A percentile compares a stretch with the other conserved stretches of the same genome.
phyloP scores from a whole-genome alignment of 176 grass and related monocot genomes.

The Zea mays region DNA sequence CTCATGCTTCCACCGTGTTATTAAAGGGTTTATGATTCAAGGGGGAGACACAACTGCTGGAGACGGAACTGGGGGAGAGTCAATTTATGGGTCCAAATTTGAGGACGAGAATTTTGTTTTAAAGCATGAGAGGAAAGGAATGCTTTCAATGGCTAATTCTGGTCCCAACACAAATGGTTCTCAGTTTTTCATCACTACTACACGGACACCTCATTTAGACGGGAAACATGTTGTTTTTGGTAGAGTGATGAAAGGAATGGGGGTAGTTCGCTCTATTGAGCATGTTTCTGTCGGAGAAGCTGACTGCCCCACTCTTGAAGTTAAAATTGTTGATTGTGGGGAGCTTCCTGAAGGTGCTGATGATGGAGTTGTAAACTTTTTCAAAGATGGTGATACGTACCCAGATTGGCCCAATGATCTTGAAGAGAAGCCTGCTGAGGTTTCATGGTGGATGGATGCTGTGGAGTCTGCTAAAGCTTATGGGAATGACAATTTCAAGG shows the following conservation, averaged over 20 bases:
- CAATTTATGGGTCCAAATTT: slow-evolving; percentile 91
- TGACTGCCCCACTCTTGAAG: slow-evolving; percentile 67
- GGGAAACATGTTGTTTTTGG: slow-evolving; percentile 98
- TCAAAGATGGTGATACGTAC: slow-evolving; percentile 81
- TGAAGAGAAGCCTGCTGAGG: slow-evolving; percentile 79
- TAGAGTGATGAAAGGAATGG: slow-evolving; percentile 93
- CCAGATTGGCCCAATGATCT: slow-evolving; percentile 96
- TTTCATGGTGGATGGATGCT: slow-evolving; percentile 93
- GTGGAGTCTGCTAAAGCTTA: slow-evolving; percentile 86
- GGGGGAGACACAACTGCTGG: slow-evolving; percentile 94
- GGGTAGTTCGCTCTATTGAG: slow-evolving; percentile 81
- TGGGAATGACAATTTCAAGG: slow-evolving; percentile 95
- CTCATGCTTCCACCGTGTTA: slow-evolving; percentile 75
- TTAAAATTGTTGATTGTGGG: slow-evolving; percentile 78
- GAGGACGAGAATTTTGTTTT: slow-evolving; percentile 91
- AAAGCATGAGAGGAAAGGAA: slow-evolving; percentile 97
- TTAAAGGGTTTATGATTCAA: slow-evolving; percentile 98
- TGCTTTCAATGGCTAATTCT: slow-evolving; percentile 96
- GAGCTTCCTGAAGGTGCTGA: slow-evolving; percentile 76
- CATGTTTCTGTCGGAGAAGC: slow-evolving; percentile 63
- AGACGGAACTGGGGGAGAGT: slow-evolving; percentile 92
- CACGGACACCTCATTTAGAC: slow-evolving; percentile 91
- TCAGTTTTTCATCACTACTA: slow-evolving; percentile 98
- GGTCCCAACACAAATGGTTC: slow-evolving; percentile 83
- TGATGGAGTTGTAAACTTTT: slow-evolving; percentile 89